Evolutionary conservation across 164 flowering plant genomes (phyloP).

Genomic region (Berberis vulgaris): DNA sequence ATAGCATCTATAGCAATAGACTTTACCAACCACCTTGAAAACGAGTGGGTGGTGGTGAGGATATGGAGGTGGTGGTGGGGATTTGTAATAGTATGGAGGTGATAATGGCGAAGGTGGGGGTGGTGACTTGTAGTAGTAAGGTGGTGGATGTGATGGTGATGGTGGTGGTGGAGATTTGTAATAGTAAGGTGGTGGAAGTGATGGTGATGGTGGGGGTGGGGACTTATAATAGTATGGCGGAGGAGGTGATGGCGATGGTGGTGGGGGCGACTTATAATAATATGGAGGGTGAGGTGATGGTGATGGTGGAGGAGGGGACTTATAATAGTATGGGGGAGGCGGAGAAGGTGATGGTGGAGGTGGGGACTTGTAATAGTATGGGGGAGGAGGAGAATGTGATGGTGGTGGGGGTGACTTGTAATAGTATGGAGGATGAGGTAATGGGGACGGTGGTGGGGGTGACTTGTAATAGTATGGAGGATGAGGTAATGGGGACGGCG

Average conservation of each 20-base stretch:
- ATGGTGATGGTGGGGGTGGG: slow-evolving; percentile 24
- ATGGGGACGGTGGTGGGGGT: slow-evolving; percentile 22
- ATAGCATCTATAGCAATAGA: slow-evolving; percentile 72
- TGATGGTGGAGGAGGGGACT: slow-evolving; percentile 41
- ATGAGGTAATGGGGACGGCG: slow-evolving; percentile 21
- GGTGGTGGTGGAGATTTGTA: slow-evolving; percentile 29
- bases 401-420: slow-evolving; percentile 27
- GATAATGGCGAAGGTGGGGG: slow-evolving; percentile 19
- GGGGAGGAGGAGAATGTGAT: slow-evolving; percentile 18
- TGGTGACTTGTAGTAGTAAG: slow-evolving; percentile 24
- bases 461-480: slow-evolving; percentile 11
- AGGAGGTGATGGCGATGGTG: slow-evolving; percentile 28
- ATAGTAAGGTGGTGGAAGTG: slow-evolving; percentile 18
- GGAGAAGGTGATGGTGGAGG: slow-evolving; percentile 25
- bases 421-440: slow-evolving; percentile 32
- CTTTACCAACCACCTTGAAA: slow-evolving; percentile 62
- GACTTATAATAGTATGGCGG: slow-evolving; percentile 30
- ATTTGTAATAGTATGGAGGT: slow-evolving; percentile 25
- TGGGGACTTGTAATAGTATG: slow-evolving; percentile 19
- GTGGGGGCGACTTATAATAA: slow-evolving; percentile 33
- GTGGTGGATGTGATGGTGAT: slow-evolving; percentile 17
- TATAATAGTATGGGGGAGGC: slow-evolving; percentile 30
- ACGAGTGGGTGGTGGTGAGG: slow-evolving; percentile 35
- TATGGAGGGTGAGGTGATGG: slow-evolving; percentile 31
- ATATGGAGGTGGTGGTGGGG: slow-evolving; percentile 31